Percentiles rank a stretch among this genome's conserved stretches.
phyloP scores from a whole-genome alignment of 2,329 filamentous ascomycete genomes.

The Diaporthe capsici region DNA sequence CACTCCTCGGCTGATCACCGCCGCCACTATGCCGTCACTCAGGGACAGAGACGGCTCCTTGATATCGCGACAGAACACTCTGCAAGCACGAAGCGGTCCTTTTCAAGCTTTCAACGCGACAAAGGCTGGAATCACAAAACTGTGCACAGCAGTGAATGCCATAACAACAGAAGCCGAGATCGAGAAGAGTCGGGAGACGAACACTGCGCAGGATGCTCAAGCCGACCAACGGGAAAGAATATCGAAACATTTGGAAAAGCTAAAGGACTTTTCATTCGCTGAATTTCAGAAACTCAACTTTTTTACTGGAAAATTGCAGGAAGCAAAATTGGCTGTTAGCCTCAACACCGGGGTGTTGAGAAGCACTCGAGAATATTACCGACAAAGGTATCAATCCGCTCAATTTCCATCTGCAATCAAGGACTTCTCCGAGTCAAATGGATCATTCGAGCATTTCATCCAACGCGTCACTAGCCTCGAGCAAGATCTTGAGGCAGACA shows the following conservation, averaged over 20 bases:
- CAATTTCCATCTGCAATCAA: neutral
- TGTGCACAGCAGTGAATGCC: neutral
- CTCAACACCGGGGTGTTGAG: constrained; percentile 13
- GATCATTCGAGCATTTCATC: neutral
- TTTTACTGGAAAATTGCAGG: neutral
- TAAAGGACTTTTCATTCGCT: neutral
- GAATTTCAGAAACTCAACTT: constrained; percentile 9
- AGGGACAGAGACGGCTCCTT: neutral
- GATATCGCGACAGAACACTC: neutral
- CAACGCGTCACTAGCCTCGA: neutral
- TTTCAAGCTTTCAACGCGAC: neutral
- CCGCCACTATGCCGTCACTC: neutral
- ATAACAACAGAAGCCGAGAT: neutral
- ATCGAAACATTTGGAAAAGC: neutral
- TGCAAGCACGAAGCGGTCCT: neutral
- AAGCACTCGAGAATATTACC: constrained; percentile 5
- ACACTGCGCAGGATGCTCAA: neutral
- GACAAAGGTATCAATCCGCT: neutral
- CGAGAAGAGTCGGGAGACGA: neutral
- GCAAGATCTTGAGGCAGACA: neutral
- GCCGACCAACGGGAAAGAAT: neutral
- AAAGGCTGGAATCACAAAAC: neutral
- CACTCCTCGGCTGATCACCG: neutral
- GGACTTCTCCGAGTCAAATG: neutral
- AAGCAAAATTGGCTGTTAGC: neutral